Percentiles rank a stretch among this genome's conserved stretches.
Evolutionary conservation across 176 grass and related monocot species (phyloP).

Genomic region (Elymus sibiricus): DNA sequence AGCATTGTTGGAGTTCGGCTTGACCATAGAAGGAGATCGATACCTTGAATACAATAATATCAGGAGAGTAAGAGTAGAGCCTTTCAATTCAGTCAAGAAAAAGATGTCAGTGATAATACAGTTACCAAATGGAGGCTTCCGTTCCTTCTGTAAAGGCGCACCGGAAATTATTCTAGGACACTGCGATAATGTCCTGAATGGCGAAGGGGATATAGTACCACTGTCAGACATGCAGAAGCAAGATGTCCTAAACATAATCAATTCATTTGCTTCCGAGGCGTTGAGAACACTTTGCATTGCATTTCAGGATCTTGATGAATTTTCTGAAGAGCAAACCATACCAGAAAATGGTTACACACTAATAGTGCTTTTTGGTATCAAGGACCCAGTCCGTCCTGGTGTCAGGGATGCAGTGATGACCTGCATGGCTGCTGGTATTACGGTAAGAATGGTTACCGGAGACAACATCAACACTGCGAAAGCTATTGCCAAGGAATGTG

Average conservation of each 20-base stretch:
- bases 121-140: constrained; percentile 56
- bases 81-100: constrained; percentile 90
- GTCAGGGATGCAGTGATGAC: constrained; percentile 75
- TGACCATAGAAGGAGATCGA: constrained; percentile 46
- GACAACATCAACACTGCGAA: constrained; percentile 96
- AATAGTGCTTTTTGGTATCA: constrained; percentile 83
- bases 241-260: constrained; percentile 44
- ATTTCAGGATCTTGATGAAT: constrained; percentile 70
- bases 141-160: constrained; percentile 81
- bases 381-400: constrained; percentile 82
- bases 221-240: constrained; percentile 43
- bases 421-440: constrained; percentile 84
- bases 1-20: constrained; percentile 81
- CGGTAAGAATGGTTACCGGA: constrained; percentile 80
- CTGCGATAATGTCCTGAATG: constrained; percentile 49
- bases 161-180: constrained; percentile 75
- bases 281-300: constrained; percentile 81
- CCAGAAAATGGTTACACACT: constrained; percentile 70
- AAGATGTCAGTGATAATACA: constrained; percentile 82
- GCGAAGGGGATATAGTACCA: constrained; percentile 42
- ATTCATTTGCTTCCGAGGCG: constrained; percentile 66
- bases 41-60: constrained; percentile 39
- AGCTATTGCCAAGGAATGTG: constrained; percentile 92
- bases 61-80: constrained; percentile 61
- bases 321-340: constrained; percentile 45